These are phyloP conservation scores for Colletotrichum falcatum DNA, from an alignment of 2,329 filamentous ascomycete genomes.

Conservation along the genomic window DNA sequence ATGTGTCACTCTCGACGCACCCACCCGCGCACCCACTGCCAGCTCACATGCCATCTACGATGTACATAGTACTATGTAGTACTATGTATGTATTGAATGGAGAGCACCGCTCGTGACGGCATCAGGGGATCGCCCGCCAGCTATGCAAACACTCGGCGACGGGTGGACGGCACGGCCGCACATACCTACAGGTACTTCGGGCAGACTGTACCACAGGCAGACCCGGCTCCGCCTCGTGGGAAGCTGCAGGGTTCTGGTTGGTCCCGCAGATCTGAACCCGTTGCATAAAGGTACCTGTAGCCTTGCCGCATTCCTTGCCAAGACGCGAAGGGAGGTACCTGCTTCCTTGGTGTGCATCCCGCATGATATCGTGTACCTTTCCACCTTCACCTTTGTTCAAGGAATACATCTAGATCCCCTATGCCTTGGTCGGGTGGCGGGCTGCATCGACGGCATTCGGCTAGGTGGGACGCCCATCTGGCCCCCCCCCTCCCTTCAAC, in stretches of 20 bases:
- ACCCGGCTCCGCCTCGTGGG: slow-evolving; percentile 29
- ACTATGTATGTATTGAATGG: background rate
- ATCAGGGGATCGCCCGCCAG: slow-evolving; percentile 6
- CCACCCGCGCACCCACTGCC: slow-evolving; percentile 4
- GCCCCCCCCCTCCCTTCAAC: too few relatives aligned
- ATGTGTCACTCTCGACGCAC: slow-evolving; percentile 5
- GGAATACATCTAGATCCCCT: slow-evolving; percentile 1
- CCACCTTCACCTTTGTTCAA: background rate
- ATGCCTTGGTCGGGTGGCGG: slow-evolving; percentile 11
- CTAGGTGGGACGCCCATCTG: slow-evolving; percentile 7
- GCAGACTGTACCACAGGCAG: background rate
- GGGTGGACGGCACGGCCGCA: too few relatives aligned
- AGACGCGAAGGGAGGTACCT: background rate
- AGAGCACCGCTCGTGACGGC: slow-evolving; percentile 24
- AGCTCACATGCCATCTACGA: slow-evolving; percentile 22
- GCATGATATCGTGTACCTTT: background rate
- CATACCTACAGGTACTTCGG: too few relatives aligned
- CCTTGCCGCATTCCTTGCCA: slow-evolving; percentile 4
- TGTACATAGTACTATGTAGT: too few relatives aligned
- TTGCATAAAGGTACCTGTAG: slow-evolving; percentile 14
- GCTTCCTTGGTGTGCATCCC: background rate
- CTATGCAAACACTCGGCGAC: slow-evolving; percentile 2
- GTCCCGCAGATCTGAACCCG: slow-evolving; percentile 37
- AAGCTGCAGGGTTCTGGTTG: slow-evolving; percentile 38
- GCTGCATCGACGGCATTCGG: background rate